Conservation (phyloP, 345 rosid species). For the Leavenworthia alabamica region DNA sequence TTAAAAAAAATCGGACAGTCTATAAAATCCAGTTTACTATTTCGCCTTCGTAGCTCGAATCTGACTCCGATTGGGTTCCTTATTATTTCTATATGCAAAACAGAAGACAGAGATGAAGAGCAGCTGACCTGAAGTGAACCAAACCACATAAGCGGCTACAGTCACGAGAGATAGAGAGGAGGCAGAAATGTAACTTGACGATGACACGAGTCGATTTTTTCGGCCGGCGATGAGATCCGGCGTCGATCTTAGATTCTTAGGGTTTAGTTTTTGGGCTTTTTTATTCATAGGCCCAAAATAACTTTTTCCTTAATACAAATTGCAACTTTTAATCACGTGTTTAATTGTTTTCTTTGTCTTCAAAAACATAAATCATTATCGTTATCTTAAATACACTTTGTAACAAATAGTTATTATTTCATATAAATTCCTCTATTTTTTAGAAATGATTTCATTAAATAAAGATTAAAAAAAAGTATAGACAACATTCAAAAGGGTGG, state of each 20-base stretch:
- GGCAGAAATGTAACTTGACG: background rate
- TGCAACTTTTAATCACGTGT: too few relatives aligned
- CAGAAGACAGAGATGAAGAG: background rate
- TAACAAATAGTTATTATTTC: too few relatives aligned
- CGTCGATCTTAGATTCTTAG: background rate
- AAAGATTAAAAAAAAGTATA: background rate
- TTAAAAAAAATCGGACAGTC: background rate
- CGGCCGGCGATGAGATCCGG: constrained; percentile 7
- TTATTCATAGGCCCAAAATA: too few relatives aligned
- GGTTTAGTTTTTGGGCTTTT: too few relatives aligned
- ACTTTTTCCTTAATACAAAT: too few relatives aligned
- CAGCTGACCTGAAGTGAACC: background rate
- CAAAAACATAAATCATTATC: too few relatives aligned
- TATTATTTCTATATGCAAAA: background rate
- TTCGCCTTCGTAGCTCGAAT: too few relatives aligned
- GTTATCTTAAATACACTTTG: too few relatives aligned
- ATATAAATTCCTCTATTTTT: too few relatives aligned
- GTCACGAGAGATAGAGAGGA: background rate
- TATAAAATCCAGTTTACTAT: background rate
- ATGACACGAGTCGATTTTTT: background rate
- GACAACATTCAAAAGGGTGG: constrained; percentile 46
- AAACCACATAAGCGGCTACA: background rate
- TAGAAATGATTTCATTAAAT: too few relatives aligned
- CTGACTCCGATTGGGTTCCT: background rate
- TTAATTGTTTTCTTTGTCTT: too few relatives aligned